phyloP scores from a whole-genome alignment of 2,329 filamentous ascomycete species.

The Dryadomyces sulphureus region DNA sequence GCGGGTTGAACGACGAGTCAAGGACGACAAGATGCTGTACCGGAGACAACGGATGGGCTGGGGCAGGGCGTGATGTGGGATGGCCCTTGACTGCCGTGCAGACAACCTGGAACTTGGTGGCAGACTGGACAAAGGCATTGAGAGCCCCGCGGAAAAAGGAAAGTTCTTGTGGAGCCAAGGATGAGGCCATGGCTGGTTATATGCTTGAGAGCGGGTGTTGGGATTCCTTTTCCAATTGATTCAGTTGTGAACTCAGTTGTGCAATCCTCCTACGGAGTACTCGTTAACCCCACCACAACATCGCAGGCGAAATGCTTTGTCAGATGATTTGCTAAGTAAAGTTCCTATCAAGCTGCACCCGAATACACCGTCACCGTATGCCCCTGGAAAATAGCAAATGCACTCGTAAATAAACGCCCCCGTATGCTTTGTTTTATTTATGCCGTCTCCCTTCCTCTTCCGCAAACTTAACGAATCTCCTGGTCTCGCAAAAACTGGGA shows the following conservation, averaged over 20 bases:
- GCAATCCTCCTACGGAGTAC: not conserved
- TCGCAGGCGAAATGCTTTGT: not conserved
- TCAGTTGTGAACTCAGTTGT: no score
- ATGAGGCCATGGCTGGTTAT: no score
- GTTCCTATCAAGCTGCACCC: no score
- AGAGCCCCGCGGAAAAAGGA: conserved; percentile 30
- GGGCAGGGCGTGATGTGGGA: conserved; percentile 4
- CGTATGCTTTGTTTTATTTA: not conserved
- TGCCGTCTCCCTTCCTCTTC: not conserved
- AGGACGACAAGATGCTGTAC: conserved; percentile 34
- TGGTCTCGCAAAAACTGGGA: conserved; percentile 26
- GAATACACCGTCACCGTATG: not conserved
- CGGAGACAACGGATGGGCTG: not conserved
- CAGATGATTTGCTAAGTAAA: no score
- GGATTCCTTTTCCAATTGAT: no score
- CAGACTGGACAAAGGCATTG: conserved; percentile 26
- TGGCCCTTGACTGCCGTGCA: conserved; percentile 20
- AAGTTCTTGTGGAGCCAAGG: conserved; percentile 11
- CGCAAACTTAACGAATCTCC: conserved; percentile 21
- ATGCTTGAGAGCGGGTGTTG: not conserved
- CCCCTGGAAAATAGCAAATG: not conserved
- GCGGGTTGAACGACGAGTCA: conserved; percentile 56
- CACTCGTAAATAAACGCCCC: not conserved
- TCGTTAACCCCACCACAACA: not conserved
- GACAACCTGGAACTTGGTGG: conserved; percentile 28